A percentile compares a stretch with the other conserved stretches of the same genome.
These are phyloP conservation scores for Boletus patriciae DNA, from an alignment of 768 basidiomycete species.

Conservation along the genomic window DNA sequence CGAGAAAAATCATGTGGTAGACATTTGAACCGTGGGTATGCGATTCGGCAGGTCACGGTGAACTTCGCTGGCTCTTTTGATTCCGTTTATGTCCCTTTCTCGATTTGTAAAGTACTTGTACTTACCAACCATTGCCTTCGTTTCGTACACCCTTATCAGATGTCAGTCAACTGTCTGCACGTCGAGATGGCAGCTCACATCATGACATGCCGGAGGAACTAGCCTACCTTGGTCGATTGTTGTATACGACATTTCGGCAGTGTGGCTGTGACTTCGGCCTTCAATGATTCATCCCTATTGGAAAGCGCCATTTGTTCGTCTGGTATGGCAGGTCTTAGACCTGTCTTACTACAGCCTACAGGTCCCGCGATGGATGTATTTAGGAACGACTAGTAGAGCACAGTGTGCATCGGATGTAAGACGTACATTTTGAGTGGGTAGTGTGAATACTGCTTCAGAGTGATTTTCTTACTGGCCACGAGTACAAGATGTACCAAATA, in stretches of 20 bases:
- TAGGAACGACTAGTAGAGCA: no score
- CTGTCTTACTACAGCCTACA: no score
- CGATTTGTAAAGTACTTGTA: slow-evolving; percentile 4
- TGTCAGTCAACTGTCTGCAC: not conserved
- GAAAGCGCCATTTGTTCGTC: no score
- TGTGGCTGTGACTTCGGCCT: no score
- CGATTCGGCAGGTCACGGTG: not conserved
- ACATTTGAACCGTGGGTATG: not conserved
- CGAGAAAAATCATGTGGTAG: slow-evolving; percentile 19
- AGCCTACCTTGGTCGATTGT: no score
- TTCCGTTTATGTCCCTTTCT: not conserved
- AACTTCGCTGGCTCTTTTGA: not conserved
- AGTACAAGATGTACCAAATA: not conserved
- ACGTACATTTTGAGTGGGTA: not conserved
- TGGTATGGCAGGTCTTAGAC: no score
- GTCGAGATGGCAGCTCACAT: not conserved
- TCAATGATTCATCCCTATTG: no score
- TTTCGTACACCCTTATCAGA: not conserved
- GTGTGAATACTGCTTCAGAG: not conserved
- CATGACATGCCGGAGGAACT: no score
- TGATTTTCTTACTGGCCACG: not conserved
- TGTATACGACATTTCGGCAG: no score
- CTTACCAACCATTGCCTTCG: not conserved
- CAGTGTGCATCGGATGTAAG: slow-evolving; percentile 44
- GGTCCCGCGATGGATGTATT: no score